Evolutionary conservation across 441 rosid genomes (phyloP), one percentile per base, ranked within the genome.

Genomic region (Isatis lusitanica): DNA sequence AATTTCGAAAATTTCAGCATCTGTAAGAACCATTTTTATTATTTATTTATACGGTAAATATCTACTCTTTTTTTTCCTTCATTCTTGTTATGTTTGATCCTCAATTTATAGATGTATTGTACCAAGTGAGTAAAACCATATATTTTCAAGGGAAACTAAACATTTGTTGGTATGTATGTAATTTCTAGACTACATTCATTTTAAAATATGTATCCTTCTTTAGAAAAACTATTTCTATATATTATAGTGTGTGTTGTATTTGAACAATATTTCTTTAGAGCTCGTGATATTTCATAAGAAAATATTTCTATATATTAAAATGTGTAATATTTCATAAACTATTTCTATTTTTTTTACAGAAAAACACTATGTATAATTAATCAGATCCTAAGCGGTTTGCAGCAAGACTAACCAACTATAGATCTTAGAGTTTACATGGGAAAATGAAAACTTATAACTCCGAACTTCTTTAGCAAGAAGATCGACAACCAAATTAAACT

Each of bases 1-100:
- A 51, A 66, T 7, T 2, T 36, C 33, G 33, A 66, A 26, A 39
- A 11, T 51, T 11, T 66, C 71, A 21, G 60, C 61, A 31, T 66
- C 26, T 9, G 71, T 50, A 51, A 24, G 50, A 51, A n/a, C 61
- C 71, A 51, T 66, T 24, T 66, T 8, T 51, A 9, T 35, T 8
- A 18, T 66, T 5, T 17, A 15, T 44, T 26, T 15, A 24, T 28
- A 2, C 7, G 5, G 6, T n/a, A n/a, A n/a, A n/a, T n/a, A n/a
- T n/a, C n/a, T n/a, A n/a, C n/a, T n/a, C 4, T 28, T 1, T 43
- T 31, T 36, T 2, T 36, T 2, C 46, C 16, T 16, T 46, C 4
- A 9, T 30, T 47, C 3, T 64, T 64, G 17, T 44, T 16, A 63
- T 46, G 28, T 3, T 31, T 46, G 42, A 46, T 46, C 9, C 17